Conservation (phyloP, 2,329 filamentous ascomycete species). For the Aspergillus sp. region DNA sequence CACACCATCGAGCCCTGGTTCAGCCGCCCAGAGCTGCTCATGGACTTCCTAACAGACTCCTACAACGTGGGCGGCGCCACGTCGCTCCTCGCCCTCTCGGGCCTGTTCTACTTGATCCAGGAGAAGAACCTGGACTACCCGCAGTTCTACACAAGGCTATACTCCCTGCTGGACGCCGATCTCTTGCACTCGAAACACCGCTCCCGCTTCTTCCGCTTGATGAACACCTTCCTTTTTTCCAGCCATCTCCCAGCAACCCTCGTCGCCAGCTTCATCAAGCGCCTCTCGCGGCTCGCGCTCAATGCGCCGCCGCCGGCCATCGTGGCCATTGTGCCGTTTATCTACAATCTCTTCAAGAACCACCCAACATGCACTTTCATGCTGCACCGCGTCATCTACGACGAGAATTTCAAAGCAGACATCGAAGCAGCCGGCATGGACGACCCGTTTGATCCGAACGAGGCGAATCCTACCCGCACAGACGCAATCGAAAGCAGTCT, state of each 20-base stretch:
- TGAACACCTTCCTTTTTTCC: conserved; percentile 83
- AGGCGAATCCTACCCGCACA: conserved; percentile 76
- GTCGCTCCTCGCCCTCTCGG: conserved; percentile 78
- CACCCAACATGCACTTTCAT: conserved; percentile 93
- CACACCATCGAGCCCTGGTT: conserved; percentile 83
- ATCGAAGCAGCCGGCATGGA: conserved; percentile 54
- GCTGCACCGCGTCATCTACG: conserved; percentile 68
- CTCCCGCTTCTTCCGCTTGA: conserved; percentile 81
- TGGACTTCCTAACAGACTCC: conserved; percentile 94
- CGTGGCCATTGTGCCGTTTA: conserved; percentile 80
- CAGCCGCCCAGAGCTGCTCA: conserved; percentile 72
- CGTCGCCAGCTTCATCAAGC: conserved; percentile 93
- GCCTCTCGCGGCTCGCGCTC: conserved; percentile 74
- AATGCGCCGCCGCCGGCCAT: conserved; percentile 82
- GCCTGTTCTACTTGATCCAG: conserved; percentile 89
- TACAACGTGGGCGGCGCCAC: conserved; percentile 80
- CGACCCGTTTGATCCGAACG: conserved; percentile 69
- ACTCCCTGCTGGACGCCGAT: conserved; percentile 77
- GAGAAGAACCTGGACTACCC: conserved; percentile 94
- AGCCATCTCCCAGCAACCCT: conserved; percentile 85
- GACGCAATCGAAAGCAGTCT: conserved; percentile 82
- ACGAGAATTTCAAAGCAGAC: conserved; percentile 47
- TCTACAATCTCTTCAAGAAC: conserved; percentile 85
- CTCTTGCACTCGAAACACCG: conserved; percentile 90
- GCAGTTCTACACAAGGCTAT: conserved; percentile 85